Evolutionary conservation across 192 early-diverging fungal genomes (phyloP).

Genomic region (Diversispora eburnea): DNA sequence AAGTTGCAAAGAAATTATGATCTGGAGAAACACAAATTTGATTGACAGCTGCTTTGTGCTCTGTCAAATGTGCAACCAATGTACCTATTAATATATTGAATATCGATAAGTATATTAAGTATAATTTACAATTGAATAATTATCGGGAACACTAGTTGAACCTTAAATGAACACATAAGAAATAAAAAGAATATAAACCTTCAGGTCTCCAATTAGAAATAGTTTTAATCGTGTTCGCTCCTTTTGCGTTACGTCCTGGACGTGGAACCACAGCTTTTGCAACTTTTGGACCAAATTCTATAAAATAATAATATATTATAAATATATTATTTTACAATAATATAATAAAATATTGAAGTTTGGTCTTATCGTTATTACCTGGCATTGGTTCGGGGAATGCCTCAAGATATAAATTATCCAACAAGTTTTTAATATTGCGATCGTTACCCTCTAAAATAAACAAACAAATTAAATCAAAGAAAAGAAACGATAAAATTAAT

Average conservation of each 20-base stretch:
- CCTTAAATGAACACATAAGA: too few species aligned
- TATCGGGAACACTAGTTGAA: too few species aligned
- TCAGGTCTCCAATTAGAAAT: constrained; percentile 70
- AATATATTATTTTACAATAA: too few species aligned
- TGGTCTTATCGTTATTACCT: not conserved
- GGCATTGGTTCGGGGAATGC: constrained; percentile 19
- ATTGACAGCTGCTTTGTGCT: constrained; percentile 79
- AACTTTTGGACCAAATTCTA: constrained; percentile 25
- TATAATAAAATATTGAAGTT: too few species aligned
- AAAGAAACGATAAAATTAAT: not conserved
- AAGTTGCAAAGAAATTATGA: constrained; percentile 73
- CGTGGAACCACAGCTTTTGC: constrained; percentile 5
- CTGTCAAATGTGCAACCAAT: constrained; percentile 74
- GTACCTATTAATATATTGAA: constrained; percentile 36
- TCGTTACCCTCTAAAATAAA: constrained; percentile 22
- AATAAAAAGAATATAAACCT: constrained; percentile 46
- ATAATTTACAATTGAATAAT: too few species aligned
- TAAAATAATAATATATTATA: not conserved
- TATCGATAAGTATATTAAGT: too few species aligned
- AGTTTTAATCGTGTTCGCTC: constrained; percentile 35
- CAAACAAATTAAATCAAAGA: too few species aligned
- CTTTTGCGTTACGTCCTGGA: constrained; percentile 35
- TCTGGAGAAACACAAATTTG: constrained; percentile 67
- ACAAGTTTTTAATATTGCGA: constrained; percentile 27
- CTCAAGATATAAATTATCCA: constrained; percentile 19